These are phyloP conservation scores for Phytophthora tentaculata DNA, from an alignment of 352 stramenopile species.

Conservation along the genomic window DNA sequence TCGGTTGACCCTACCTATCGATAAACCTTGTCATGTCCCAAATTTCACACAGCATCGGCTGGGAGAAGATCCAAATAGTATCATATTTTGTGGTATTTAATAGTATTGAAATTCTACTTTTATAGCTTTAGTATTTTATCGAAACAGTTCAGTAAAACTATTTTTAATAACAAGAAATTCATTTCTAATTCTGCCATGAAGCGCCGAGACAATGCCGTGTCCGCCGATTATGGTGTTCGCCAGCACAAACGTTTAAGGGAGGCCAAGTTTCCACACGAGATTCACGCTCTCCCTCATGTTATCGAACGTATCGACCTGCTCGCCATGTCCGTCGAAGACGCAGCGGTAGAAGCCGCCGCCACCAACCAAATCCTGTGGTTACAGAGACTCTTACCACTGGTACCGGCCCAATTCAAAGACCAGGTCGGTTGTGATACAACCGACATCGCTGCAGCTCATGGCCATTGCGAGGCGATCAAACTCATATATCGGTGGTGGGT, in stretches of 20 bases:
- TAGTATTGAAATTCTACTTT: no score
- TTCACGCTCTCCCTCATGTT: background rate
- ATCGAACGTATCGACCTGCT: background rate
- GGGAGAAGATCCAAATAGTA: no score
- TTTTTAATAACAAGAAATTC: no score
- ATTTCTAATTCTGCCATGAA: no score
- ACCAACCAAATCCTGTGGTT: slow-evolving; percentile 3
- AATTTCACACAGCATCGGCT: no score
- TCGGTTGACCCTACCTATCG: no score
- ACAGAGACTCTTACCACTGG: slow-evolving; percentile 3
- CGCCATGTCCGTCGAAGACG: background rate
- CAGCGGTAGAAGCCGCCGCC: slow-evolving; percentile 1
- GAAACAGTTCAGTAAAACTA: no score
- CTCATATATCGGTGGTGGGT: slow-evolving; percentile 5
- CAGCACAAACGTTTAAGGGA: background rate
- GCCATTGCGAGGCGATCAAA: slow-evolving; percentile 3
- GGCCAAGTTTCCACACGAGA: background rate
- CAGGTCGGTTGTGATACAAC: slow-evolving; percentile 1
- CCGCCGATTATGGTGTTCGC: background rate
- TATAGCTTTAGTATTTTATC: no score
- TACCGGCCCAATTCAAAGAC: background rate
- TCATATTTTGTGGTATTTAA: no score
- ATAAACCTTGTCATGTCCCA: no score
- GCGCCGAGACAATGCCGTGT: background rate
- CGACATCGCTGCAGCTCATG: background rate